phyloP scores from a whole-genome alignment of 306 rosid genomes.

The Prunus padus region DNA sequence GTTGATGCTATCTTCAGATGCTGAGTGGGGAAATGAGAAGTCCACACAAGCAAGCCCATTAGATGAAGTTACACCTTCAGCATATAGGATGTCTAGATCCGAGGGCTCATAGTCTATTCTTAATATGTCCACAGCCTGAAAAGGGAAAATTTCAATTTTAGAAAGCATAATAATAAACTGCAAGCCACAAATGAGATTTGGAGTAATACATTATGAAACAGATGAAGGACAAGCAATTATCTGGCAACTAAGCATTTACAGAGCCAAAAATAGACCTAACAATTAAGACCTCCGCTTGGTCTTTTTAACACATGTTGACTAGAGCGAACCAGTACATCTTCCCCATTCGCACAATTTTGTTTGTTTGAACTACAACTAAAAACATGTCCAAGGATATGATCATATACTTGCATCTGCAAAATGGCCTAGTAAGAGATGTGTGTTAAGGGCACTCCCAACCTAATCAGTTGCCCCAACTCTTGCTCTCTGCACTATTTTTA shows the following conservation, averaged over 20 bases:
- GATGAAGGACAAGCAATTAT: not conserved
- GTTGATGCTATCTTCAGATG: conserved; percentile 55
- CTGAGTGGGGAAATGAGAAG: conserved; percentile 80
- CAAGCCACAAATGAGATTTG: conserved; percentile 2
- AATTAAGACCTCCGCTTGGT: not conserved
- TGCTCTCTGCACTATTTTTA: not conserved
- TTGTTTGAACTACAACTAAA: not conserved
- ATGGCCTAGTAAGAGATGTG: too few relatives aligned
- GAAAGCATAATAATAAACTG: conserved; percentile 25
- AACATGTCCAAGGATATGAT: not conserved
- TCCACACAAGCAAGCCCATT: conserved; percentile 94
- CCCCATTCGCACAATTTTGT: not conserved
- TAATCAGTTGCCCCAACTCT: not conserved
- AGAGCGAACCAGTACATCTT: not conserved
- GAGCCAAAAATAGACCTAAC: not conserved
- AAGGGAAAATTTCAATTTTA: conserved; percentile 27
- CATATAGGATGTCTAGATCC: conserved; percentile 84
- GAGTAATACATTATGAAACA: not conserved
- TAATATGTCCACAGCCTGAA: conserved; percentile 81
- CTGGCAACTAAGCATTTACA: not conserved
- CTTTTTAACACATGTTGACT: not conserved
- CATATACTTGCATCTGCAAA: too few relatives aligned
- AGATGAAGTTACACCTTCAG: conserved; percentile 94
- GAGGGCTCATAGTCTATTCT: conserved; percentile 89
- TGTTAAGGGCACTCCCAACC: not conserved